Base-by-base conservation (phyloP, 2,329 filamentous ascomycete species). In the Fusarium armeniacum region DNA sequence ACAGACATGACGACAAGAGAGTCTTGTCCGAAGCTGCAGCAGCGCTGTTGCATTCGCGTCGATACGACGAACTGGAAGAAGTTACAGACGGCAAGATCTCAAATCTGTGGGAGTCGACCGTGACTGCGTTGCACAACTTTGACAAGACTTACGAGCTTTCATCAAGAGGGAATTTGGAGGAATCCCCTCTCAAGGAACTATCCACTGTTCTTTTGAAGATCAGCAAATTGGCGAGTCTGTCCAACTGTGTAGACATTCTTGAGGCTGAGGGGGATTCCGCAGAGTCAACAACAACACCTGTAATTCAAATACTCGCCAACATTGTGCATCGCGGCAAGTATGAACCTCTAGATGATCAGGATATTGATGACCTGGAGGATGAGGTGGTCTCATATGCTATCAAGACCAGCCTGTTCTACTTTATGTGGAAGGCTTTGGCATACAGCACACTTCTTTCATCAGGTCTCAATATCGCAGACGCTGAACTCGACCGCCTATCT, bases 1-100 rank as follows among this genome's bases (percentile, higher is more conserved):
- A 92, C 73, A 90, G 93, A n/a, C 96, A 99, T 76, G 92, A 93
- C 44, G 93, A 97, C 75, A 91, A 93, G 73, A 88, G 88, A 58
- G 94, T 98, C 20, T 85, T 99, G 46, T 89, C 89, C 13, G 94
- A 98, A 78, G 95, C 94, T 16, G 91, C 92, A 30, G 86, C 89
- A 24, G 93, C 94, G 7, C 87, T 99, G 38, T 82, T 97, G 33
- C 93, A 97, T 76, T 94, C 95, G 11, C 90, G 93, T 69, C 90
- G 90, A 65, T 95, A 93, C 66, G 93, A 96, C 65, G 95, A 97
- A 76, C 88, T 97, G 35, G 92, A 94, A 71, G 96, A 99, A 74
- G 83, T 93, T 15, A 91, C 94, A 2, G 92, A 96, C 67, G 87
- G 85, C 76, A 97, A 95, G 77, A 83, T 98, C 12, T 89, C 91